Conservation (phyloP, 208 protist genomes). For the Trypanosoma melophagium region DNA sequence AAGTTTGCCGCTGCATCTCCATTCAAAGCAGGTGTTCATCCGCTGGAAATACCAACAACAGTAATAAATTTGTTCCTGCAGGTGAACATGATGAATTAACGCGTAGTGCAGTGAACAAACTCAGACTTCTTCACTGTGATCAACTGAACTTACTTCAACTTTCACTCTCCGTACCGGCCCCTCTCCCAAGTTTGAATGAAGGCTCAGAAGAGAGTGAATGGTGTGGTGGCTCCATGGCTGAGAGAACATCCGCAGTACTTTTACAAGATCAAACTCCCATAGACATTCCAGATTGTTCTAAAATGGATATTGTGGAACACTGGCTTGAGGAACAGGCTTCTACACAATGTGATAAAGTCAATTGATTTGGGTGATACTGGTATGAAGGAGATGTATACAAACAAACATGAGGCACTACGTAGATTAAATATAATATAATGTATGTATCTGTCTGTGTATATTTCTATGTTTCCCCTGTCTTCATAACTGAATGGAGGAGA, state of each 20-base stretch:
- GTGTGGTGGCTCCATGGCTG: not conserved
- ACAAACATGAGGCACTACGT: too few species aligned
- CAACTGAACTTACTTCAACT: not conserved
- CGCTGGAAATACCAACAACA: not conserved
- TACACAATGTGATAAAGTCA: not conserved
- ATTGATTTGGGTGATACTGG: too few species aligned
- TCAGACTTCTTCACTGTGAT: not conserved
- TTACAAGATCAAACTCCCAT: too few species aligned
- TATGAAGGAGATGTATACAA: too few species aligned
- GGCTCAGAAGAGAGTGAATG: not conserved
- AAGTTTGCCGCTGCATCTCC: conserved; percentile 3
- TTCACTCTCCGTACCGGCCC: not conserved
- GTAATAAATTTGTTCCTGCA: not conserved
- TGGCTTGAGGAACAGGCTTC: conserved; percentile 14
- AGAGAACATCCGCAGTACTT: too few species aligned
- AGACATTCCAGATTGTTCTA: too few species aligned
- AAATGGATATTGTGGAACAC: not conserved
- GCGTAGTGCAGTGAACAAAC: not conserved
- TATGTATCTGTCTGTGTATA: too few species aligned
- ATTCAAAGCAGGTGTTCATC: not conserved
- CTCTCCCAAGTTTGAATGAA: not conserved
- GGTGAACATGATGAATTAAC: not conserved
- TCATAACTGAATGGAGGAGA: too few species aligned
- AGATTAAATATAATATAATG: not conserved
- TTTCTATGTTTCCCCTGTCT: too few species aligned